A percentile compares a stretch with the other conserved stretches of the same genome.
Evolutionary conservation across 1,284 basidiomycete species (phyloP).

Genomic region (Pseudozyma sp.): DNA sequence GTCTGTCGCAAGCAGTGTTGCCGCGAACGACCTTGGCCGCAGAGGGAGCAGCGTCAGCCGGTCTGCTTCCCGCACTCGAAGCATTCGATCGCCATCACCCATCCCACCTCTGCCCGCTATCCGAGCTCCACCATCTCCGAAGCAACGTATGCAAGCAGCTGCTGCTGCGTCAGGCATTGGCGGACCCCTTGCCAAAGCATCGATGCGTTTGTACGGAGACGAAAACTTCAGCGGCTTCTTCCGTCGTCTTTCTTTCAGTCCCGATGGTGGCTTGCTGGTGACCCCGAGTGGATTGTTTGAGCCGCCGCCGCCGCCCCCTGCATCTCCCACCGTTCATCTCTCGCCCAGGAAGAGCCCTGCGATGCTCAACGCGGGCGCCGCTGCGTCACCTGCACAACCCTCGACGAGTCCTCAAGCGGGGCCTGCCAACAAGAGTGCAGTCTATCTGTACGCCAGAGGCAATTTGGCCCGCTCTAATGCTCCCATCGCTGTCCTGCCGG

Average conservation of each 20-base stretch:
- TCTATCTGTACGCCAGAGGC: slow-evolving; percentile 94
- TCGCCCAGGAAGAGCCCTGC: slow-evolving; percentile 47
- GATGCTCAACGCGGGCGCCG: slow-evolving; percentile 5
- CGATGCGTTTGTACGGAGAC: slow-evolving; percentile 82
- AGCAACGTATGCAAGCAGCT: slow-evolving; percentile 60
- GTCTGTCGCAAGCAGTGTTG: slow-evolving; percentile 8
- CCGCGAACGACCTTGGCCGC: slow-evolving; percentile 25
- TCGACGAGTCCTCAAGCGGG: slow-evolving; percentile 25
- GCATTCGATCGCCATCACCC: slow-evolving; percentile 68
- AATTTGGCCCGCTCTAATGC: slow-evolving; percentile 79
- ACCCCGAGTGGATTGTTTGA: slow-evolving; percentile 93
- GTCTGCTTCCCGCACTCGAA: slow-evolving; percentile 55
- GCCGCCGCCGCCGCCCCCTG: slow-evolving; percentile 62
- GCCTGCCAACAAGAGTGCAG: slow-evolving; percentile 74
- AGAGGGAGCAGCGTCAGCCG: slow-evolving; percentile 45
- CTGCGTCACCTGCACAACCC: slow-evolving; percentile 4
- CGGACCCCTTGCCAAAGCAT: slow-evolving; percentile 38
- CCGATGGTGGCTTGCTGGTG: slow-evolving; percentile 90
- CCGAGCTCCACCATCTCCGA: slow-evolving; percentile 60
- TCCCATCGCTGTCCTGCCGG: slow-evolving; percentile 93
- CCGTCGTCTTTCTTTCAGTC: slow-evolving; percentile 89
- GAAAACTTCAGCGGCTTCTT: slow-evolving; percentile 97
- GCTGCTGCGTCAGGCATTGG: slow-evolving; percentile 34
- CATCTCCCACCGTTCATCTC: slow-evolving; percentile 38
- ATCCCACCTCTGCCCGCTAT: slow-evolving; percentile 69